Percentiles rank a stretch among this genome's conserved stretches.
Conservation (phyloP, 805 yeast species). For the Debaryomyces prosopidis region DNA sequence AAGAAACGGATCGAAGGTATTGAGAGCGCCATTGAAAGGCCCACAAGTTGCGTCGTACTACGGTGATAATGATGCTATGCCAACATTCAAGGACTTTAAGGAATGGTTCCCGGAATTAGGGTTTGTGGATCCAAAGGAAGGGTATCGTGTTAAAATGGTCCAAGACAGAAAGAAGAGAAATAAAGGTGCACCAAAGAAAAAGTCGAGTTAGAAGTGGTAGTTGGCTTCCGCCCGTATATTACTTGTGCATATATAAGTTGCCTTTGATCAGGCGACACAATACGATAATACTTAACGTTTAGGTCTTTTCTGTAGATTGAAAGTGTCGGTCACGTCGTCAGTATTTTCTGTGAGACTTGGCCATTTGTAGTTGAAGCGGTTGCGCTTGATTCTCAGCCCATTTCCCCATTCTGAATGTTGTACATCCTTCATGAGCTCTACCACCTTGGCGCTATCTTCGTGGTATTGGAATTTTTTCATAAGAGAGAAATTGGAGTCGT, state of each 20-base stretch:
- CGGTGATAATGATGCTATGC: constrained; percentile 65
- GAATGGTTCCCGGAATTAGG: constrained; percentile 50
- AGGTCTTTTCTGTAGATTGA: constrained; percentile 15
- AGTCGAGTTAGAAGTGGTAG: constrained; percentile 20
- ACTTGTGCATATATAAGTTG: constrained; percentile 1
- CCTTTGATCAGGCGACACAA: not conserved
- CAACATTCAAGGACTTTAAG: constrained; percentile 62
- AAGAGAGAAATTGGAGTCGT: constrained; percentile 9
- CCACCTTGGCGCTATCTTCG: constrained; percentile 12
- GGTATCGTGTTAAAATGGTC: constrained; percentile 65
- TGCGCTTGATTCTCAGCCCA: constrained; percentile 5
- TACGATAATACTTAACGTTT: constrained; percentile 3
- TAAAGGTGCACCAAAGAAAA: constrained; percentile 85
- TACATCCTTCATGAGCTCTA: constrained; percentile 11
- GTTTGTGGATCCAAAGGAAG: constrained; percentile 68
- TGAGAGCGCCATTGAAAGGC: constrained; percentile 70
- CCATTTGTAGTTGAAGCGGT: constrained; percentile 4
- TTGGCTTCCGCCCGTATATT: not conserved
- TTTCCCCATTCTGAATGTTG: constrained; percentile 10
- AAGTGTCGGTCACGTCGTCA: constrained; percentile 31
- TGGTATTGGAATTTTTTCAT: constrained; percentile 9
- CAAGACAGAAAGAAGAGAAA: constrained; percentile 76
- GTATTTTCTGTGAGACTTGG: constrained; percentile 3
- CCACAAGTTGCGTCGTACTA: constrained; percentile 70
- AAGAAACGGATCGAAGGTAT: constrained; percentile 73